These are phyloP conservation scores for Litchi chinensis DNA, from an alignment of 345 rosid species.

Conservation along the genomic window DNA sequence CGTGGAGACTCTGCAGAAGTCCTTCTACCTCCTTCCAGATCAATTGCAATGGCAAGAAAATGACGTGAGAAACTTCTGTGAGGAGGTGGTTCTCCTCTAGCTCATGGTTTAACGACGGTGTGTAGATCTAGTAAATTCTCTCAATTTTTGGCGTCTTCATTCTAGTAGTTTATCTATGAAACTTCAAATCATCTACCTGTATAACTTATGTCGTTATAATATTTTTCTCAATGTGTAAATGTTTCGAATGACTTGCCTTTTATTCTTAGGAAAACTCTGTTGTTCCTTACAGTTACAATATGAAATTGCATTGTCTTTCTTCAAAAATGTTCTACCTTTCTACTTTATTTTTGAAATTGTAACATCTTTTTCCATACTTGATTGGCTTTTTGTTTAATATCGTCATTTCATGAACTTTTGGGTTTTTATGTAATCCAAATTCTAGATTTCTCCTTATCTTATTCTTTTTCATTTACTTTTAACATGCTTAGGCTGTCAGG, in stretches of 20 bases:
- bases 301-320: background rate
- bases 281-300: background rate
- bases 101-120: conserved; percentile 97
- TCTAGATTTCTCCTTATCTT: conserved; percentile 13
- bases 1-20: conserved; percentile 97
- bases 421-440: background rate
- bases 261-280: background rate
- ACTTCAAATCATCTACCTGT: background rate
- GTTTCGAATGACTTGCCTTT: background rate
- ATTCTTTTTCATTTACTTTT: background rate
- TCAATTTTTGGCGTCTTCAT: background rate
- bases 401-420: background rate
- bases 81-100: conserved; percentile 98
- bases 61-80: conserved; percentile 98
- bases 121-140: conserved; percentile 20
- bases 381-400: background rate
- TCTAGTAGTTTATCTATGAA: background rate
- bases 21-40: conserved; percentile 93
- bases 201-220: background rate
- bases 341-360: background rate
- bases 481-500: conserved; percentile 68
- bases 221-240: background rate
- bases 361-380: background rate
- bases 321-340: background rate
- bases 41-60: conserved; percentile 96